These are phyloP conservation scores for Isatis lusitanica DNA, from an alignment of 441 rosid species.

Conservation along the genomic window DNA sequence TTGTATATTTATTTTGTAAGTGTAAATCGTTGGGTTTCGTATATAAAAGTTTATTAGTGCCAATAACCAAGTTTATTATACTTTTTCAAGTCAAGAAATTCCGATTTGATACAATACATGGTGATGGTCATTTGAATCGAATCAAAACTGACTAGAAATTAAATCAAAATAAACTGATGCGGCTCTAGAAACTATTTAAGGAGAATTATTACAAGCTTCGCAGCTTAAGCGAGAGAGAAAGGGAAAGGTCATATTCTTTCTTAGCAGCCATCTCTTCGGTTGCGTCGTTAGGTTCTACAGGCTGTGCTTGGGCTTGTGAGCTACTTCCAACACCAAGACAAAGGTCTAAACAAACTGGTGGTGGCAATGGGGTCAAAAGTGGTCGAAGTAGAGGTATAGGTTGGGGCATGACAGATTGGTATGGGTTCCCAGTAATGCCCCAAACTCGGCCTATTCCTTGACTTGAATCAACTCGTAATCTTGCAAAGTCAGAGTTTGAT, in stretches of 20 bases:
- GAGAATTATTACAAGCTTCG: neutral
- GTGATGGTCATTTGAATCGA: too few species aligned
- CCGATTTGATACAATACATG: neutral
- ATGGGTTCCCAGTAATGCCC: neutral
- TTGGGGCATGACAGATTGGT: neutral
- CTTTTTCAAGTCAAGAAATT: neutral
- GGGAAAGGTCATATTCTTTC: neutral
- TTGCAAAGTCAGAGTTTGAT: neutral
- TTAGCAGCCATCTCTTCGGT: neutral
- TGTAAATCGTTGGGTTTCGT: too few species aligned
- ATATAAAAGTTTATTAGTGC: too few species aligned
- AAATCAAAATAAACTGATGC: neutral
- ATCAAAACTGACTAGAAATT: neutral
- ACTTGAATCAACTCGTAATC: neutral
- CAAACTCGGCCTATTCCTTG: neutral
- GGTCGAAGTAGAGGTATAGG: neutral
- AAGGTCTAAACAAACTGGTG: slow-evolving; percentile 9
- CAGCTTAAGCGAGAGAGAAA: slow-evolving; percentile 9
- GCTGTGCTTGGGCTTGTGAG: neutral
- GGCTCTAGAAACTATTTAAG: neutral
- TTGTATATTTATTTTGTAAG: too few species aligned
- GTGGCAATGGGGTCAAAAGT: neutral
- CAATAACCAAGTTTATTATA: neutral
- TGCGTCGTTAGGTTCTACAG: neutral
- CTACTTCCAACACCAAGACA: neutral